These are phyloP conservation scores for Lactifluus volemus DNA, from an alignment of 768 basidiomycete species.

Conservation along the genomic window DNA sequence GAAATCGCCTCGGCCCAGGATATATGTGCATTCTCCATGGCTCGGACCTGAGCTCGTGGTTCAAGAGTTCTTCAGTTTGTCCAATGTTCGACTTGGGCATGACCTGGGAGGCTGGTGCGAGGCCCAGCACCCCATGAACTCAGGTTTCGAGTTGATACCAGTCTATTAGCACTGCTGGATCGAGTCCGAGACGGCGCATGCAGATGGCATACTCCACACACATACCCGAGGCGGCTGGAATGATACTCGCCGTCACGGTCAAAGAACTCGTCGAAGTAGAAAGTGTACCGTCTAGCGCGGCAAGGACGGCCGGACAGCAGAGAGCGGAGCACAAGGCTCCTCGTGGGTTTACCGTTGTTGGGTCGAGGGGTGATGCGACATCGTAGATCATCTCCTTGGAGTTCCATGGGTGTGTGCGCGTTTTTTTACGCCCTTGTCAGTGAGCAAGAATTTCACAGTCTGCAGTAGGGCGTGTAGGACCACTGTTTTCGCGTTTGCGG, in stretches of 20 bases:
- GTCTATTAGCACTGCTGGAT: too few relatives aligned
- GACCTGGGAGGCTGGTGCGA: too few relatives aligned
- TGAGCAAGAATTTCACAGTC: not conserved
- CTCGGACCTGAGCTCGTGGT: too few relatives aligned
- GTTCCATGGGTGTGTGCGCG: not conserved
- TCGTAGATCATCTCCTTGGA: not conserved
- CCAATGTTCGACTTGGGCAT: too few relatives aligned
- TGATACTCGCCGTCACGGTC: conserved; percentile 73
- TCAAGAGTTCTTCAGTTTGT: too few relatives aligned
- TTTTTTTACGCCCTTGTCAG: not conserved
- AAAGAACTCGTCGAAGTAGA: conserved; percentile 88
- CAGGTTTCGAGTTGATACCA: too few relatives aligned
- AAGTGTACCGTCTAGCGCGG: conserved; percentile 64
- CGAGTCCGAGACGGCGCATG: conserved; percentile 71
- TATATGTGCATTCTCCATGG: too few relatives aligned
- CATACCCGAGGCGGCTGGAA: conserved; percentile 68
- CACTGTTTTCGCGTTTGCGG: not conserved
- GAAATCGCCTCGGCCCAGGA: too few relatives aligned
- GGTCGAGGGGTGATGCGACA: conserved; percentile 20
- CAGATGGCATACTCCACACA: conserved; percentile 80
- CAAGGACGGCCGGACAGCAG: conserved; percentile 64
- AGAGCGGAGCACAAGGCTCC: conserved; percentile 54
- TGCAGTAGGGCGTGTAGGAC: not conserved
- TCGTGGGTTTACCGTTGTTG: conserved; percentile 55
- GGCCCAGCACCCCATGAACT: too few relatives aligned